Evolutionary conservation across 2,329 filamentous ascomycete species (phyloP), one percentile per base, ranked within the genome.

Genomic region (Claviceps africana): DNA sequence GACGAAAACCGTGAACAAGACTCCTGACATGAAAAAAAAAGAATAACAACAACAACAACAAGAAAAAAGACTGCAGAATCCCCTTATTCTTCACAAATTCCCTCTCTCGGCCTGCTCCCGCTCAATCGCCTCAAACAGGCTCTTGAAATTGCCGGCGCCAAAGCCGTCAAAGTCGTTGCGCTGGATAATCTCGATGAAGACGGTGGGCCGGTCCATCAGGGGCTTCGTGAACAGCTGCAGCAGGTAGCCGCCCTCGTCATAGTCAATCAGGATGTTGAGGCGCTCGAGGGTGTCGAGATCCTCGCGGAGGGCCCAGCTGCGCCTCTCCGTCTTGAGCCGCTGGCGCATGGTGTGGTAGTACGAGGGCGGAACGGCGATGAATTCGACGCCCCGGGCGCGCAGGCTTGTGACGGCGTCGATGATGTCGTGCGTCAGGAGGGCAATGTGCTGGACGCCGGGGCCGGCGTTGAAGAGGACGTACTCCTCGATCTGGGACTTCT

Each of bases 161-260:
- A 96, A 96, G 0, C 91, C 91, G 33, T 86, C 83, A 66, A 96
- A 96, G 57, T 88, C 83, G 61, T 94, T 84, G 53, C 90, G 75
- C 74, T 96, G 89, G 61, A 96, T 96, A 61, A 96, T 95, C 77
- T 96, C 91, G 57, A 96, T 82, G 65, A 96, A 96, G 30, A 96
- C 90, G 3, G 91, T 96, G 25, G 91, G 91, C 13, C 91, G 82
- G 69, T 96, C 90, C 84, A 95, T 87, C 59, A 96, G 69, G 57
- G 91, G 91, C 80, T 88, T 88, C 33, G 84, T 88, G 67, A 88
- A 88, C 35, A 88, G 71, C 70, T 83, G 79, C 52, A 84, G 68
- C 57, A 96, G 68, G 68, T 96, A 96, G 0, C 91, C 91, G 25
- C 80, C 81, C 75, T 95, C 89, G 61, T 96, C 91, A 62, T 96